Conservation (phyloP, 2,329 filamentous ascomycete genomes). For the Alternaria metachromatica region DNA sequence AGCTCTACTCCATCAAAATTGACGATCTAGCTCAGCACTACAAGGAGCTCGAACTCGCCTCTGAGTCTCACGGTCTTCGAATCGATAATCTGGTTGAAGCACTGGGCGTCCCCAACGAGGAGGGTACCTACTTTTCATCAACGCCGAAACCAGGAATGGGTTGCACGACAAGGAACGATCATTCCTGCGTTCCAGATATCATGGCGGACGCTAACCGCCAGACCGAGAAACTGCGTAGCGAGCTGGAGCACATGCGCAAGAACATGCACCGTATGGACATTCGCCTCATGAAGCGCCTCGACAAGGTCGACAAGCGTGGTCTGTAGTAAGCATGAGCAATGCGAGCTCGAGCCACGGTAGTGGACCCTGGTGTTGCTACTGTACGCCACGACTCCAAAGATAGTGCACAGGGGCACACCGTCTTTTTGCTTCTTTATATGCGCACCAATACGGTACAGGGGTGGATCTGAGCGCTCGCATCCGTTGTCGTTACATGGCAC, state of each 20-base stretch:
- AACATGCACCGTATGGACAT: slow-evolving; percentile 26
- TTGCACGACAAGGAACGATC: background rate
- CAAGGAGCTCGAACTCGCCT: slow-evolving; percentile 6
- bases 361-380: background rate
- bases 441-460: background rate
- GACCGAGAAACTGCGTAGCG: slow-evolving; percentile 14
- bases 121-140: slow-evolving; percentile 24
- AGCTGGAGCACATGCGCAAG: slow-evolving; percentile 22
- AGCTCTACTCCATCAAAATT: slow-evolving; percentile 14
- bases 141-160: background rate
- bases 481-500: background rate
- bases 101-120: slow-evolving; percentile 29
- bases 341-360: background rate
- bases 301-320: slow-evolving; percentile 10
- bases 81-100: slow-evolving; percentile 34
- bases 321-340: background rate
- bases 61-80: slow-evolving; percentile 16
- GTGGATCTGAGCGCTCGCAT: background rate
- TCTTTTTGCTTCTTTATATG: background rate
- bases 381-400: background rate
- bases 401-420: background rate
- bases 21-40: slow-evolving; percentile 12
- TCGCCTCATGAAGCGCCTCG: slow-evolving; percentile 22
- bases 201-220: slow-evolving; percentile 1
- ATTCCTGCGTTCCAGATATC: background rate